Base-by-base conservation (phyloP, 148 eudicot species). In the Cornus florida region DNA sequence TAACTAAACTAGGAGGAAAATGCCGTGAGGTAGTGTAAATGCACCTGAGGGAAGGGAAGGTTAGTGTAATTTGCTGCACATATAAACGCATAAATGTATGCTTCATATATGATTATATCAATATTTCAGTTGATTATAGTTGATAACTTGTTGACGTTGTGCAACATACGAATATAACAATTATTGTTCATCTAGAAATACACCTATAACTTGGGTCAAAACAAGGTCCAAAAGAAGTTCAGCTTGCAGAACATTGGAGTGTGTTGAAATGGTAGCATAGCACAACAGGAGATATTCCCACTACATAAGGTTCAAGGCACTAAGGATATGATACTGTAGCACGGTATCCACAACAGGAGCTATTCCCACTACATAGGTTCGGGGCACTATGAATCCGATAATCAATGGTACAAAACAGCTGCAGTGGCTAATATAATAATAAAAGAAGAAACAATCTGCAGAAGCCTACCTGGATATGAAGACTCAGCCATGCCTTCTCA, bases 401-500 rank as follows among this genome's bases (percentile, higher is more conserved):
- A 57, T 57, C 5, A 14, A 35, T 35, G 38, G 38, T 35, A 35
- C 38, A 35, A 35, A 35, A 35, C 38, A 35, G 5, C 38, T 16
- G 20, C 64, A 57, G 14, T 0, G 11, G 4, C 4, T 17, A 1
- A 20, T 6, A 41, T 16, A 35, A 35, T 5, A 32, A 69, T 10
- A n/a, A 7, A 35, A 69, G 9, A 71, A 72, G 66, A 79, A 48
- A 60, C 46, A 53, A 24, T 10, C 28, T 23, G 19, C 23, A 31
- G 10, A 7, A 62, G 66, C 70, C n/a, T 38, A 86, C 93, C 93
- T 88, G 90, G 69, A 90, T 72, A 80, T 90, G 91, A 84, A 90
- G 89, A 90, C 84, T 84, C 79, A 90, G 76, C 91, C 93, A 90
- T 71, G 89, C 88, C 78, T 88, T 88, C 83, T 88, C 87, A 64